These are phyloP conservation scores for Heritiera fomes DNA, from an alignment of 345 rosid species.

Conservation along the genomic window DNA sequence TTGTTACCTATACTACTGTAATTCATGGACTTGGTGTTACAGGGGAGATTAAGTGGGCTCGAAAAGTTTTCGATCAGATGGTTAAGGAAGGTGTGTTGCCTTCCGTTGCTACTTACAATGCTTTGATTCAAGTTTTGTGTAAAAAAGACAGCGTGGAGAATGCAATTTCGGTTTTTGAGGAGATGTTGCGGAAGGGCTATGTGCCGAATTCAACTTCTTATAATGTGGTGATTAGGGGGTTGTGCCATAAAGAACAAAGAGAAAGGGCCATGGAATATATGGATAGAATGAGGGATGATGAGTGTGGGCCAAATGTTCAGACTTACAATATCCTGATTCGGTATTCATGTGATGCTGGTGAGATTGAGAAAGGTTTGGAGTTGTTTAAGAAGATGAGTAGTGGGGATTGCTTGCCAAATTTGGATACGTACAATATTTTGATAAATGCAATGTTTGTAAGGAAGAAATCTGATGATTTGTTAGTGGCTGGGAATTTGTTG, in stretches of 20 bases:
- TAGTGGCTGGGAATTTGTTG: slow-evolving; percentile 77
- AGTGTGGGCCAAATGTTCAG: slow-evolving; percentile 77
- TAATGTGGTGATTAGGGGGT: slow-evolving; percentile 74
- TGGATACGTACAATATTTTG: slow-evolving; percentile 81
- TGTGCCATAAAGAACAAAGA: slow-evolving; percentile 72
- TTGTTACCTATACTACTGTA: slow-evolving; percentile 72
- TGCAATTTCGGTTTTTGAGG: slow-evolving; percentile 67
- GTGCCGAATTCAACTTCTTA: slow-evolving; percentile 65
- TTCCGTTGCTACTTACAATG: slow-evolving; percentile 83
- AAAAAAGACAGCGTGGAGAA: slow-evolving; percentile 84
- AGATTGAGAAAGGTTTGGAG: slow-evolving; percentile 62
- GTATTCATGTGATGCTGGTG: slow-evolving; percentile 65
- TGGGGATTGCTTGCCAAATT: slow-evolving; percentile 73
- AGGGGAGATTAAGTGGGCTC: slow-evolving; percentile 68
- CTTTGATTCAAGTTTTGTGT: slow-evolving; percentile 84
- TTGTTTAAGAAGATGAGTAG: slow-evolving; percentile 68
- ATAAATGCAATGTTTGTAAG: slow-evolving; percentile 89
- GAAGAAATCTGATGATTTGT: slow-evolving; percentile 70
- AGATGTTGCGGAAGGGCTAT: slow-evolving; percentile 78
- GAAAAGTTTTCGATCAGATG: slow-evolving; percentile 71
- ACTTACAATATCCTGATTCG: slow-evolving; percentile 72
- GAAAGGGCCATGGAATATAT: slow-evolving; percentile 59
- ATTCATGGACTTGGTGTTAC: slow-evolving; percentile 79
- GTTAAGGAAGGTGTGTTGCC: slow-evolving; percentile 72
- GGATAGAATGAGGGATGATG: slow-evolving; percentile 65